Percentiles rank a stretch among this genome's conserved stretches.
Evolutionary conservation across 2,329 filamentous ascomycete species (phyloP).

Genomic region (Xylaria sp.): DNA sequence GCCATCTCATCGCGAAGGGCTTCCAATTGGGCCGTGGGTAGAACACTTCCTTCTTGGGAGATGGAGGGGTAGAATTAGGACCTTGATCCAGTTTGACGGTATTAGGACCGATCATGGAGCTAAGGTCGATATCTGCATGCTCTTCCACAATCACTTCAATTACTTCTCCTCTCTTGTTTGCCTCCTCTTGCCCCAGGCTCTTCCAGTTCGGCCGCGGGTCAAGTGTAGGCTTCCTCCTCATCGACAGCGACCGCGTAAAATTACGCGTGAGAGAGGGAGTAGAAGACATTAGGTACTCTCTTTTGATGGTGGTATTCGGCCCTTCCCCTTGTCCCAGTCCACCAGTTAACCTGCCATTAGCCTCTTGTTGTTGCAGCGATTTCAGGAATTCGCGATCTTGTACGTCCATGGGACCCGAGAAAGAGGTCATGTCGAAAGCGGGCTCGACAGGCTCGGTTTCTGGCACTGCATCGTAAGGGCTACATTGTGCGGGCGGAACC

Average conservation of each 20-base stretch:
- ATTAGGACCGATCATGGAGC: conserved; percentile 54
- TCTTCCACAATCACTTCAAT: conserved; percentile 63
- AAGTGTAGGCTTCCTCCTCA: conserved; percentile 37
- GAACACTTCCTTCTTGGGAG: conserved; percentile 56
- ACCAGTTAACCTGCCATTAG: conserved; percentile 61
- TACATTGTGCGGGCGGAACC: conserved; percentile 42
- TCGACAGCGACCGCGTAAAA: conserved; percentile 51
- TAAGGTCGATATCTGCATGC: conserved; percentile 55
- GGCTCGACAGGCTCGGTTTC: conserved; percentile 38
- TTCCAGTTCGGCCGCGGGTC: conserved; percentile 50
- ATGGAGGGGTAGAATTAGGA: conserved; percentile 47
- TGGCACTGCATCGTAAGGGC: conserved; percentile 39
- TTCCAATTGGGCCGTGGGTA: conserved; percentile 71
- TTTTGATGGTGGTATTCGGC: conserved; percentile 53
- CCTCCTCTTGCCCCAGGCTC: conserved; percentile 61
- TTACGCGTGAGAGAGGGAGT: conserved; percentile 43
- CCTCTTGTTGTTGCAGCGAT: conserved; percentile 58
- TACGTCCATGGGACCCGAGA: conserved; percentile 51
- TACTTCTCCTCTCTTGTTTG: conserved; percentile 63
- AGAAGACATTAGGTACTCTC: conserved; percentile 55
- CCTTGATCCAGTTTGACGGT: conserved; percentile 40
- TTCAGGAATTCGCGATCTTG: conserved; percentile 54
- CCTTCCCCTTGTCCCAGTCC: conserved; percentile 61
- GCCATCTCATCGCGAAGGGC: conserved; percentile 68
- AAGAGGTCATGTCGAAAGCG: conserved; percentile 54